Conservation (phyloP, 2,329 filamentous ascomycete species). For the Aspergillus sp. region DNA sequence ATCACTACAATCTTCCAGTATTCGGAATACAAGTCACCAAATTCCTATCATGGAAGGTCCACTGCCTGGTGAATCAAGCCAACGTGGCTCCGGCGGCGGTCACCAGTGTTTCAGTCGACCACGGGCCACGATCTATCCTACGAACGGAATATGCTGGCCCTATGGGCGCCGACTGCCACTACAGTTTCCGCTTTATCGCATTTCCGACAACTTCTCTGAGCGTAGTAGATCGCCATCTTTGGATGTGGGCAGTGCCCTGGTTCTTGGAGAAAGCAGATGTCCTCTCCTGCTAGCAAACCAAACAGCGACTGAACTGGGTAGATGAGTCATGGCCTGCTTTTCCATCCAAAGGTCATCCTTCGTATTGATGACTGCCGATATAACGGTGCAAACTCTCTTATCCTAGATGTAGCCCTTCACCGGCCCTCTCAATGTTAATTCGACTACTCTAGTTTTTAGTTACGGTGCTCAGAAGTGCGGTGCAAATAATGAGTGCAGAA, state of each 20-base stretch:
- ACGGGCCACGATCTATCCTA: constrained; percentile 12
- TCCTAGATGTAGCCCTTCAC: not conserved
- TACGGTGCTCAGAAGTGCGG: not conserved
- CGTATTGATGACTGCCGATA: not conserved
- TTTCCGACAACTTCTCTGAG: too few relatives aligned
- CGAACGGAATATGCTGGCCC: constrained; percentile 16
- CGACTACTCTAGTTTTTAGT: not conserved
- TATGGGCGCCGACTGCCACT: constrained; percentile 4
- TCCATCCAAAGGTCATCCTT: not conserved
- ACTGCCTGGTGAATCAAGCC: not conserved
- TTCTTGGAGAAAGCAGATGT: not conserved
- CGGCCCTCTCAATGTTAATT: not conserved
- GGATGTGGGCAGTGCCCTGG: not conserved
- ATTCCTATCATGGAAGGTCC: not conserved
- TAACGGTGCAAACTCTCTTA: not conserved
- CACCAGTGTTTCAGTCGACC: constrained; percentile 11
- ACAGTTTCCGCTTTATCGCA: not conserved
- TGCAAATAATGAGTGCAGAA: not conserved
- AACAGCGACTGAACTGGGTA: not conserved
- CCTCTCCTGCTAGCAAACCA: not conserved
- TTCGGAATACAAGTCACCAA: not conserved
- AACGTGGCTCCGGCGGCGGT: not conserved
- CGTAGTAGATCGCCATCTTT: not conserved
- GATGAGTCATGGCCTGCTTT: not conserved
- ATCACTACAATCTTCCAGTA: not conserved